These are phyloP conservation scores for Nigrospora oryzae DNA, from an alignment of 2,329 filamentous ascomycete genomes.

Conservation along the genomic window DNA sequence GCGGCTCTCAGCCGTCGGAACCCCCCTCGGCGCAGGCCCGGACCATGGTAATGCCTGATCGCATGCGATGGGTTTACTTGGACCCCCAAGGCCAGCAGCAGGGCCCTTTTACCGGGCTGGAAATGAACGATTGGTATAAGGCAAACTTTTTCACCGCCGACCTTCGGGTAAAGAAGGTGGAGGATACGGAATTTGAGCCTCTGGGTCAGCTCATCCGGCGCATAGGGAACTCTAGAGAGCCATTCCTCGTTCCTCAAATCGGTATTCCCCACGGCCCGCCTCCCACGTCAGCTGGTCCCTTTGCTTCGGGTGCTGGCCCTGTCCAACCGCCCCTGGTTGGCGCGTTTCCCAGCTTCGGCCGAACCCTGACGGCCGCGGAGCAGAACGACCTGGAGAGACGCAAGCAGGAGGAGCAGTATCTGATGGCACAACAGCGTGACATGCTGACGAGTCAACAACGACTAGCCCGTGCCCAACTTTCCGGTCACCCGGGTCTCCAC, in stretches of 20 bases:
- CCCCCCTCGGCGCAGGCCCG: constrained; percentile 63
- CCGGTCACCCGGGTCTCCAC: constrained; percentile 54
- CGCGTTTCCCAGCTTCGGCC: constrained; percentile 92
- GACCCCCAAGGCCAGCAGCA: constrained; percentile 90
- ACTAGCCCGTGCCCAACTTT: constrained; percentile 64
- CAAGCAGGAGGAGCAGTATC: constrained; percentile 96
- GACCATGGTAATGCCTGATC: constrained; percentile 97
- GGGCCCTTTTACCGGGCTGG: constrained; percentile 88
- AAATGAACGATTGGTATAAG: constrained; percentile 99
- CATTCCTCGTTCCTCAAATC: constrained; percentile 95
- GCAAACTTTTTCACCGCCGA: constrained; percentile 96
- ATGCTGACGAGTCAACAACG: constrained; percentile 80
- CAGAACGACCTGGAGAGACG: constrained; percentile 94
- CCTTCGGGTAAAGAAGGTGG: constrained; percentile 86
- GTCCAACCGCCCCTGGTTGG: constrained; percentile 84
- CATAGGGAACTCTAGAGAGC: constrained; percentile 95
- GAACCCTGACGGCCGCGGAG: constrained; percentile 92
- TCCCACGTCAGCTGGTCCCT: constrained; percentile 42
- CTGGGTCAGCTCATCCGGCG: constrained; percentile 88
- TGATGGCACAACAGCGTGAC: constrained; percentile 94
- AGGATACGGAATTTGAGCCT: constrained; percentile 90
- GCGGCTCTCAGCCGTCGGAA: constrained; percentile 27
- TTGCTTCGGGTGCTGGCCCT: constrained; percentile 43
- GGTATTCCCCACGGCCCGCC: constrained; percentile 78
- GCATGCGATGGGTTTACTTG: constrained; percentile 97